Conservation (phyloP, 169 alveolate species). For the Plasmodium inui region DNA sequence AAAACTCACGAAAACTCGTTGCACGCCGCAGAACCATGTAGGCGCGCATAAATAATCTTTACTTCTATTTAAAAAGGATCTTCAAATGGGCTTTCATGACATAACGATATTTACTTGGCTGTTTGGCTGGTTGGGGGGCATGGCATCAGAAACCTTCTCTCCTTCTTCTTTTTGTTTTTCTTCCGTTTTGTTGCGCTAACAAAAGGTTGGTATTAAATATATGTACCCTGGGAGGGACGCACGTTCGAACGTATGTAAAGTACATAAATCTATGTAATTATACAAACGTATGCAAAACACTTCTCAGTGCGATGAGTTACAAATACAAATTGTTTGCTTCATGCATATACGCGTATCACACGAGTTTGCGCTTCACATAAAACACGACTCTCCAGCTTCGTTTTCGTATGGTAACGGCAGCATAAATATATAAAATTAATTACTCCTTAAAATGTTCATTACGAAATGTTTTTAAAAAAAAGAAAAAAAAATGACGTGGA, state of each 20-base stretch:
- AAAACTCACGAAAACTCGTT: neutral
- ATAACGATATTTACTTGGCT: neutral
- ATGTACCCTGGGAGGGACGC: neutral
- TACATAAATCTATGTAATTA: neutral
- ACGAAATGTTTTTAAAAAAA: neutral
- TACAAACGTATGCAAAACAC: neutral
- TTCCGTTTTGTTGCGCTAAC: neutral
- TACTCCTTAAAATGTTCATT: neutral
- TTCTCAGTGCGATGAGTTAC: neutral
- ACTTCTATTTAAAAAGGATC: neutral
- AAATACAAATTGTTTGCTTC: neutral
- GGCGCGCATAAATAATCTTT: neutral
- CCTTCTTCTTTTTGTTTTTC: neutral
- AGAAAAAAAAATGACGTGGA: neutral
- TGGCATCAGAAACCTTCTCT: neutral
- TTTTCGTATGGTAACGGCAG: neutral
- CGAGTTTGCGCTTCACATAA: neutral
- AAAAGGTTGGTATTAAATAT: neutral
- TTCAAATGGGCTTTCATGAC: constrained; percentile 13
- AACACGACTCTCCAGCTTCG: neutral
- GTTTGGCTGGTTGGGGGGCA: neutral
- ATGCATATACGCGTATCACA: neutral
- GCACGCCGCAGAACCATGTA: neutral
- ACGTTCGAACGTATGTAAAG: neutral
- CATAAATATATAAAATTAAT: neutral